Evolutionary conservation across 1,139 yeast genomes (phyloP).

Genomic region (Sugiyamaella novakii): DNA sequence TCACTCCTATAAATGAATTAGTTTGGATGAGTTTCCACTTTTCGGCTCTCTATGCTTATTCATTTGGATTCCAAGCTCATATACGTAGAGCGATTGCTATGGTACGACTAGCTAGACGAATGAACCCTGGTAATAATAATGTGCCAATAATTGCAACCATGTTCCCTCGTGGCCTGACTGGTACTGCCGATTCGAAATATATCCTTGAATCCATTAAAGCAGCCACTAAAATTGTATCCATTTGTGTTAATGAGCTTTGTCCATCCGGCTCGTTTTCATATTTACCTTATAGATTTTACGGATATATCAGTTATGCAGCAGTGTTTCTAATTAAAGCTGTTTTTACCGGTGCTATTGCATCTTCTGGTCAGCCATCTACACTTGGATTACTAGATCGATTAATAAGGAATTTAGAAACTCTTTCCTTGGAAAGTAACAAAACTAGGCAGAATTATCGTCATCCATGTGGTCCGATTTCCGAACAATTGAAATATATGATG

Average conservation of each 20-base stretch:
- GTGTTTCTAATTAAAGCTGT: conserved; percentile 32
- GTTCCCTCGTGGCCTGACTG: conserved; percentile 32
- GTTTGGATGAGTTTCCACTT: conserved; percentile 32
- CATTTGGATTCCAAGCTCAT: conserved; percentile 34
- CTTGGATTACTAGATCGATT: conserved; percentile 14
- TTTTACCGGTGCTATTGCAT: conserved; percentile 30
- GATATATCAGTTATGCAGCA: conserved; percentile 32
- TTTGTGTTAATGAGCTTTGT: conserved; percentile 28
- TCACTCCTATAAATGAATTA: conserved; percentile 29
- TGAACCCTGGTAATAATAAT: conserved; percentile 15
- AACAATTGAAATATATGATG: conserved; percentile 18
- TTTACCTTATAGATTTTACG: conserved; percentile 31
- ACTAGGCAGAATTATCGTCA: conserved; percentile 8
- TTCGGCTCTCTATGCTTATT: conserved; percentile 32
- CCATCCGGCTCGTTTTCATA: conserved; percentile 31
- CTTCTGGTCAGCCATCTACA: conserved; percentile 10
- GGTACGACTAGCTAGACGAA: conserved; percentile 18
- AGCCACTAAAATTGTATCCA: conserved; percentile 27
- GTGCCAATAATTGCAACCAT: conserved; percentile 18
- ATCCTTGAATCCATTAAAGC: conserved; percentile 32
- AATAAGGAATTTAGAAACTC: conserved; percentile 14
- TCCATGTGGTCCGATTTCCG: conserved; percentile 16
- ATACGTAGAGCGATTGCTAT: conserved; percentile 26
- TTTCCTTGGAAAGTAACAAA: conserved; percentile 1
- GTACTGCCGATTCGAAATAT: conserved; percentile 32